Evolutionary conservation across 192 early-diverging fungal genomes (phyloP), one percentile per base, ranked within the genome.

Genomic region (Coemansia sp.): DNA sequence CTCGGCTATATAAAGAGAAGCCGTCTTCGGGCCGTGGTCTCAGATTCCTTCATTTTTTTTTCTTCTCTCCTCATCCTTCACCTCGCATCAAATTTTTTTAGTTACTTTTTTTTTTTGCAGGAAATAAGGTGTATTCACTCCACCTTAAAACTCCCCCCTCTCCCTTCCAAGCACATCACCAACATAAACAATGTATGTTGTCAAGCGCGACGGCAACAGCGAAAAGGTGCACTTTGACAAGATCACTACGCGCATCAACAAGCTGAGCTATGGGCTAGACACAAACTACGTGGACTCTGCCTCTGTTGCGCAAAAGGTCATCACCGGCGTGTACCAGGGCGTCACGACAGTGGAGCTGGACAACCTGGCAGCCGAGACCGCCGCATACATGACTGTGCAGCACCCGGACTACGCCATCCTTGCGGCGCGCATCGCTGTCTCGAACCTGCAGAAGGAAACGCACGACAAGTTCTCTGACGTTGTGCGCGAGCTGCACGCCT

Each of bases 141-240:
- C n/a, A n/a, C n/a, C n/a, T n/a, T n/a, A n/a, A n/a, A n/a, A n/a
- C n/a, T n/a, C n/a, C n/a, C 13, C 10, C 49, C 9, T 36, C 32
- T 35, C 13, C n/a, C 33, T 13, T 17, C 55, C 14, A 35, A 4
- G 17, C 55, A 57, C 7, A 36, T 14, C 25, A 32, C 48, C 17
- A 40, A 10, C 38, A 48, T 1, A 9, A 52, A 52, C 9, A 49
- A 80, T 80, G 77, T 80, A 74, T 59, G 77, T 80, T 33, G 66
- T 80, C 77, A 80, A 80, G 68, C 63, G 77, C 57, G 91, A 92
- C 80, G 94, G 95, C 54, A 84, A 91, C 69, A 88, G 87, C 68
- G 96, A 98, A 74, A 85, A 87, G 69, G 96, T 98, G 48, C 92
- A 93, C 71, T 98, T 98, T 70, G 95, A 98, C 87, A 98, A 98